Base-by-base conservation (phyloP, 2,329 filamentous ascomycete genomes). In the Camillea tinctor region DNA sequence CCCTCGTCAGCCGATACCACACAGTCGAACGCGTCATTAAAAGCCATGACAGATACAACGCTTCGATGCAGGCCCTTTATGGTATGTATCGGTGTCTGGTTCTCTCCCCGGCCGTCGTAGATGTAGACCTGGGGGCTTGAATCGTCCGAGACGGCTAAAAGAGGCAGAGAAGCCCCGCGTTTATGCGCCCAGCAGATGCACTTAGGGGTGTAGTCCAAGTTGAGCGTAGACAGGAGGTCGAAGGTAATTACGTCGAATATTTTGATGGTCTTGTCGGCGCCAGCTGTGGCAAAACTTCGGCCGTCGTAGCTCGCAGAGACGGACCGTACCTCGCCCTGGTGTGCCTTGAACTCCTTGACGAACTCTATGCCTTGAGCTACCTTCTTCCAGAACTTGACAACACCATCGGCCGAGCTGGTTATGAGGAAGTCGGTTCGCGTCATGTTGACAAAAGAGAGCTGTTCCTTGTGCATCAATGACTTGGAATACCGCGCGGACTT, bases 331-430 rank as follows among this genome's bases (percentile, higher is more conserved):
- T 96, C 92, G 55, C 92, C 91, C 59, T 85, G 83, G 76, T 99
- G 96, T 7, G 95, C 93, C 72, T 88, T 89, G 79, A 97, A 99
- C 77, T 99, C 93, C 78, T 99, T 99, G 56, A 98, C 94, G 72
- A 99, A 99, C 77, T 99, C 96, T 60, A 99, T 91, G 0, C 92
- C 92, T 36, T 91, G 88, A 1, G 87, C 88, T 65, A 91, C 85
- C 79, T 99, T 99, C 80, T 99, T 99, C 95, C 95, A 99, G 75
- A 99, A 99, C 76, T 99, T 99, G 68, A 98, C 94, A 0, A 94
- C 90, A n/a, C 96, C 96, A 73, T 99, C 95, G 50, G 91, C 79
- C 0, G 95, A 98, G 62, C 91, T 92, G 1, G 95, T 99, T 64
- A 99, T 95, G 44, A 99, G 81, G 73, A 99, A 99, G 68, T 98